phyloP scores from a whole-genome alignment of 2,329 filamentous ascomycete genomes.

The Pseudogymnoascus verrucosus region DNA sequence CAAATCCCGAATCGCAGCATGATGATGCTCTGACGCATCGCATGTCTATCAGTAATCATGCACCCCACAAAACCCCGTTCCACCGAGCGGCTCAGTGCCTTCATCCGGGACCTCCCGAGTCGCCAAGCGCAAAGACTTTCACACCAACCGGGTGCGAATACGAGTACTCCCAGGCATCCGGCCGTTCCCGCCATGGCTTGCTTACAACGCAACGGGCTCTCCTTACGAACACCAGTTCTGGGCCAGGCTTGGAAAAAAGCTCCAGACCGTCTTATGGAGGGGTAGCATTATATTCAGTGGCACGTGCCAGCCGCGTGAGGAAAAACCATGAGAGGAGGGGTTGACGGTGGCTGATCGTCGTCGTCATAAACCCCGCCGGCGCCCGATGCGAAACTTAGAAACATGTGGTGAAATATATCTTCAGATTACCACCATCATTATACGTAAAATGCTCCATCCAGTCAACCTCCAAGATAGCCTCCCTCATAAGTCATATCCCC shows the following conservation, averaged over 20 bases:
- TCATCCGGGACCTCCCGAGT: neutral
- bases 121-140: neutral
- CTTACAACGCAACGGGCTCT: neutral
- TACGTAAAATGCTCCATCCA: neutral
- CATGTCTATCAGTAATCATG: neutral
- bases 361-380: neutral
- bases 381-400: neutral
- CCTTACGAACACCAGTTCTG: neutral
- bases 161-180: neutral
- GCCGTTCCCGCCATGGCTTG: neutral
- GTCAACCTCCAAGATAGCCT: neutral
- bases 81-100: neutral
- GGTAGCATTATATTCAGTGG: neutral
- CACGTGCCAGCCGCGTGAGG: neutral
- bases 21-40: neutral
- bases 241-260: neutral
- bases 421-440: constrained; percentile 4
- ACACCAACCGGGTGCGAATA: constrained; percentile 1
- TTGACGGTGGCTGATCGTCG: neutral
- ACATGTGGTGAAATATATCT: neutral
- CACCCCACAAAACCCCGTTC: neutral
- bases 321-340: neutral
- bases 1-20: neutral
- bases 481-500: constrained; percentile 5
- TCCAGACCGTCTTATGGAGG: neutral